Base-by-base conservation (phyloP, 2,329 filamentous ascomycete genomes). In the Colletotrichum cereale region DNA sequence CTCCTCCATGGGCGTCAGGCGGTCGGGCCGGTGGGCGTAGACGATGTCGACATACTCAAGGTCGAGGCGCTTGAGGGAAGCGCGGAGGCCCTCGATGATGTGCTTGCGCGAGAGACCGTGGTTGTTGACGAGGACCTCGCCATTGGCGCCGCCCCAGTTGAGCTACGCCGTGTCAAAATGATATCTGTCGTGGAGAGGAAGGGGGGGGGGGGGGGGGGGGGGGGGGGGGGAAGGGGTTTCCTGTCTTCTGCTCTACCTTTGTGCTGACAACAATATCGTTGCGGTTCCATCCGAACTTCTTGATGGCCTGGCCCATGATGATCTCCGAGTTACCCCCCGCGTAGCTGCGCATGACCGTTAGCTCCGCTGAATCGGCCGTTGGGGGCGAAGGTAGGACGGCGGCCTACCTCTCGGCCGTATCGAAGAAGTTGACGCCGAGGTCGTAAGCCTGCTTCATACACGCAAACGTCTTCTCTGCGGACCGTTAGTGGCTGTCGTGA, bases 1-100 rank as follows among this genome's bases (percentile, higher is more conserved):
- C 82, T 93, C 91, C 79, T 92, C 90, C 84, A 93, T 92, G 0
- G 91, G 91, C 0, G 90, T 92, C 57, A 88, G 81, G 26, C 89
- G 84, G 78, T 93, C 92, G 0, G 90, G 90, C 8, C 91, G 86
- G 79, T 93, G 91, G 1, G 91, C 91, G 76, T 91, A 92, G 70
- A 93, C 85, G 42, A 93, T 82, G 76, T 93, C 91, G 57, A 93
- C 91, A 74, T 91, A 91, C 64, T 85, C 82, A 53, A 90, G 83
- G 44, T 84, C 82, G 21, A 91, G 83, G 24, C 89, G 86, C 72
- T 87, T 79, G 14, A 93, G 83, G 0, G 88, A 89, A 16, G 84
- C 84, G 42, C 86, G 83, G 47, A 90, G 83, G 18, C 88, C 88
- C 81, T 92, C 90, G 74, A 91, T 83, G 62, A 90, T 84, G 79